phyloP scores from a whole-genome alignment of 495 filamentous ascomycete species.

The Hypoxylon subgilvum region DNA sequence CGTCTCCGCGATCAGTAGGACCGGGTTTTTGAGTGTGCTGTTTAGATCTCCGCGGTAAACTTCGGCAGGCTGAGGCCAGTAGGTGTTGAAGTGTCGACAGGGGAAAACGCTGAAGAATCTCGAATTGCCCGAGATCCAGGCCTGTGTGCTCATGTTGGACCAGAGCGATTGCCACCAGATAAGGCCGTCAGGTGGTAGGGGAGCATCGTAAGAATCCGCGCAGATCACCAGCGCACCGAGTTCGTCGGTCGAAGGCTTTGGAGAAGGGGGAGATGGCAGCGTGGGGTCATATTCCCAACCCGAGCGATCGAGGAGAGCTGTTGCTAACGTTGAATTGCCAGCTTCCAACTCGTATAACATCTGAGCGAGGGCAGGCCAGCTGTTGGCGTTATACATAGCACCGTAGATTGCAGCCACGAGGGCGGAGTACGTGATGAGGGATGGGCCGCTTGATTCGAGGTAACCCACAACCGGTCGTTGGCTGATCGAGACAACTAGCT shows the following conservation, averaged over 20 bases:
- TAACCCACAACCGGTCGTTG: conserved; percentile 46
- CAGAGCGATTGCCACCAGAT: conserved; percentile 53
- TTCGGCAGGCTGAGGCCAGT: conserved; percentile 53
- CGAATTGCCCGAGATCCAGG: conserved; percentile 54
- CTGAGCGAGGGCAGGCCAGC: conserved; percentile 49
- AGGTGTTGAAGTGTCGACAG: conserved; percentile 48
- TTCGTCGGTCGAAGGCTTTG: conserved; percentile 42
- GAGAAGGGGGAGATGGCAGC: conserved; percentile 35
- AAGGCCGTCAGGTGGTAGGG: conserved; percentile 45
- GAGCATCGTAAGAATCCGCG: conserved; percentile 50
- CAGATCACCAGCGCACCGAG: conserved; percentile 51
- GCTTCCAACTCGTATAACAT: conserved; percentile 50
- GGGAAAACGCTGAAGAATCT: conserved; percentile 51
- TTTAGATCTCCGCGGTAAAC: conserved; percentile 53
- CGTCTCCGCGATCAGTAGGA: conserved; percentile 54
- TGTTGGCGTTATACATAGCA: conserved; percentile 48
- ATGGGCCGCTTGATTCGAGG: conserved; percentile 44
- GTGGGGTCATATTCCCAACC: conserved; percentile 50
- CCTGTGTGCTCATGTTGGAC: conserved; percentile 49
- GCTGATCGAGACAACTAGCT: conserved; percentile 44
- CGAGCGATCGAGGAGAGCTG: conserved; percentile 41
- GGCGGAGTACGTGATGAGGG: conserved; percentile 51
- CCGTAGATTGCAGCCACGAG: conserved; percentile 47
- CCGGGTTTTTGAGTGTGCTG: conserved; percentile 48
- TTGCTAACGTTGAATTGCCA: conserved; percentile 50